These are phyloP conservation scores for Durotheca rogersii DNA, from an alignment of 495 filamentous ascomycete species.

Conservation along the genomic window DNA sequence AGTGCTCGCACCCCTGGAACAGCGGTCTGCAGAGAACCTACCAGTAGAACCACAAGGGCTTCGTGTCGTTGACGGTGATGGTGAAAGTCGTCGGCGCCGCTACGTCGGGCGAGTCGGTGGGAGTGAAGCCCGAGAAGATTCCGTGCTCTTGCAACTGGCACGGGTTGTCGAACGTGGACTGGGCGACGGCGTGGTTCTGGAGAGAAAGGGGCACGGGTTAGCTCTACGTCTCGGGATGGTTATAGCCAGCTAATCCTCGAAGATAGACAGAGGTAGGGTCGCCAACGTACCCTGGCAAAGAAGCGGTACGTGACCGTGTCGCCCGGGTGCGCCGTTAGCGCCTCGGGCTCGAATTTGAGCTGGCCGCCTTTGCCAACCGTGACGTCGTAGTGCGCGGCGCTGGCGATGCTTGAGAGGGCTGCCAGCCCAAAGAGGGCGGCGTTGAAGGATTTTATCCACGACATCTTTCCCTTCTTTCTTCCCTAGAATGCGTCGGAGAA, in stretches of 20 bases:
- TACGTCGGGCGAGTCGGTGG: slow-evolving; percentile 33
- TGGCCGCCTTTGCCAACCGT: slow-evolving; percentile 41
- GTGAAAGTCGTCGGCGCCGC: slow-evolving; percentile 50
- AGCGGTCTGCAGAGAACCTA: slow-evolving; percentile 10
- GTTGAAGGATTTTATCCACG: slow-evolving; percentile 26
- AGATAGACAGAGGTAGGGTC: too few species aligned
- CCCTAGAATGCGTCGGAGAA: too few species aligned
- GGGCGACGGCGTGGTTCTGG: slow-evolving; percentile 61
- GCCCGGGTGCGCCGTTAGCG: slow-evolving; percentile 34
- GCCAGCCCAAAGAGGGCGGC: slow-evolving; percentile 30
- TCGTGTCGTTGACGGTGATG: slow-evolving; percentile 57
- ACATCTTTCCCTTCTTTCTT: too few species aligned
- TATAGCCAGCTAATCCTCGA: too few species aligned
- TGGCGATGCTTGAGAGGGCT: slow-evolving; percentile 31
- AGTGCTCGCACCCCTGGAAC: background rate
- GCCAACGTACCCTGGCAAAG: slow-evolving; percentile 49
- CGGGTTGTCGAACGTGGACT: slow-evolving; percentile 58
- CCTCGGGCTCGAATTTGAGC: slow-evolving; percentile 40
- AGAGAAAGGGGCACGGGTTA: too few species aligned
- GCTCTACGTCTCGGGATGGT: too few species aligned
- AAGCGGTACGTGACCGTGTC: slow-evolving; percentile 62
- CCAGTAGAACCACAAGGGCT: slow-evolving; percentile 64
- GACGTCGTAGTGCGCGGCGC: slow-evolving; percentile 37
- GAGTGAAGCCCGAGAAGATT: slow-evolving; percentile 54
- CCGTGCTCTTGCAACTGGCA: slow-evolving; percentile 54